Conservation (phyloP, 768 basidiomycete species). For the Serendipita sp. region DNA sequence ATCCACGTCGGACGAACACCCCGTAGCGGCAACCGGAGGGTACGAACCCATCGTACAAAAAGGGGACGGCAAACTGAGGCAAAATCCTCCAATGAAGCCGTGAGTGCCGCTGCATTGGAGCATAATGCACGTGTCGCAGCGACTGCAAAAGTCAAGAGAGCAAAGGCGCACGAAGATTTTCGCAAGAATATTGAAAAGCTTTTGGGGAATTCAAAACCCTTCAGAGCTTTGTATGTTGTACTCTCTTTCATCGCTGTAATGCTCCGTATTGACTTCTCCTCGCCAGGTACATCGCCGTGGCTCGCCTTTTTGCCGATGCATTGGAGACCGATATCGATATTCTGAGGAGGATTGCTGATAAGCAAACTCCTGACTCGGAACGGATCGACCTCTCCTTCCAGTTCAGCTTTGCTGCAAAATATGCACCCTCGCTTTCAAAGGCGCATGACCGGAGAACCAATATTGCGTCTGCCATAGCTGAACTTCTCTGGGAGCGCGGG, state of each 20-base stretch:
- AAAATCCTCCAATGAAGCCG: slow-evolving; percentile 11
- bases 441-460: slow-evolving; percentile 51
- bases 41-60: background rate
- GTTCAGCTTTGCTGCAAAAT: slow-evolving; percentile 48
- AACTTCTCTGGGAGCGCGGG: slow-evolving; percentile 32
- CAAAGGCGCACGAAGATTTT: slow-evolving; percentile 8
- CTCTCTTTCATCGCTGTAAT: no score
- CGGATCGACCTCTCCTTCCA: slow-evolving; percentile 22
- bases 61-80: slow-evolving; percentile 9
- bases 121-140: background rate
- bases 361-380: slow-evolving; percentile 17
- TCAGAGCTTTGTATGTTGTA: background rate
- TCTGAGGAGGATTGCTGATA: slow-evolving; percentile 24
- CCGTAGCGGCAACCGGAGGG: background rate
- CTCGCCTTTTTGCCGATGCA: slow-evolving; percentile 41
- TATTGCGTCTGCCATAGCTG: slow-evolving; percentile 45
- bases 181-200: slow-evolving; percentile 12
- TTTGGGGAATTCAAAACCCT: background rate
- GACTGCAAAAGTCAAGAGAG: background rate
- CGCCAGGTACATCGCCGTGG: slow-evolving; percentile 37
- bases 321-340: slow-evolving; percentile 34
- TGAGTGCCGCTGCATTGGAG: no score
- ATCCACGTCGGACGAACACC: slow-evolving; percentile 4
- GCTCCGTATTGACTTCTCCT: background rate
- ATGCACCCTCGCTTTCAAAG: slow-evolving; percentile 46